These are phyloP conservation scores for Plasmodium inui DNA, from an alignment of 169 alveolate genomes.

Conservation along the genomic window DNA sequence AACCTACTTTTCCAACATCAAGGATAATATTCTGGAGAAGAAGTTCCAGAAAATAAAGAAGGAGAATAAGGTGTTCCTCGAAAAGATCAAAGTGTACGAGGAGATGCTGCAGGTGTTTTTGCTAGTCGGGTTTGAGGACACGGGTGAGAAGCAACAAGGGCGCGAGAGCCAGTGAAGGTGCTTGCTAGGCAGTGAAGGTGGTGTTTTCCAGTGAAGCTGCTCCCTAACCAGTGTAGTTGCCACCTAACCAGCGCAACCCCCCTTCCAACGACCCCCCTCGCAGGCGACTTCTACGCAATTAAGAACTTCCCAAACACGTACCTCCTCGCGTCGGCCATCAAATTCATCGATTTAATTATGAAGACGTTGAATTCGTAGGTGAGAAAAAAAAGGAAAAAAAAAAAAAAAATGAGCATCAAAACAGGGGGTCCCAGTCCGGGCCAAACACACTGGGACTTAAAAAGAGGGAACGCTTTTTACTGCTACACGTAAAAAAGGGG, in stretches of 20 bases:
- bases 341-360: constrained; percentile 54
- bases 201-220: neutral
- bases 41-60: constrained; percentile 68
- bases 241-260: neutral
- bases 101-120: constrained; percentile 63
- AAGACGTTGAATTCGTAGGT: constrained; percentile 25
- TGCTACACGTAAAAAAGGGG: neutral
- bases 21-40: constrained; percentile 63
- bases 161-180: neutral
- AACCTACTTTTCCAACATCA: constrained; percentile 48
- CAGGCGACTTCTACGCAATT: constrained; percentile 68
- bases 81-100: constrained; percentile 47
- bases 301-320: constrained; percentile 67
- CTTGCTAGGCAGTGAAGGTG: neutral
- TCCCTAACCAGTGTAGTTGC: neutral
- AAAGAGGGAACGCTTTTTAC: neutral
- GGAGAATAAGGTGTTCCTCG: constrained; percentile 65
- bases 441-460: neutral
- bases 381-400: neutral
- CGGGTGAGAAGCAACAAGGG: constrained; percentile 16
- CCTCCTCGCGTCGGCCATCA: constrained; percentile 56
- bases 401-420: neutral
- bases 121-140: constrained; percentile 72
- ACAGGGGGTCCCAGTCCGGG: neutral
- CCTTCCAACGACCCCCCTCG: neutral